A percentile compares a stretch with the other conserved stretches of the same genome.
These are phyloP conservation scores for Limnanthes douglasii DNA, from an alignment of 345 rosid species.

Conservation along the genomic window DNA sequence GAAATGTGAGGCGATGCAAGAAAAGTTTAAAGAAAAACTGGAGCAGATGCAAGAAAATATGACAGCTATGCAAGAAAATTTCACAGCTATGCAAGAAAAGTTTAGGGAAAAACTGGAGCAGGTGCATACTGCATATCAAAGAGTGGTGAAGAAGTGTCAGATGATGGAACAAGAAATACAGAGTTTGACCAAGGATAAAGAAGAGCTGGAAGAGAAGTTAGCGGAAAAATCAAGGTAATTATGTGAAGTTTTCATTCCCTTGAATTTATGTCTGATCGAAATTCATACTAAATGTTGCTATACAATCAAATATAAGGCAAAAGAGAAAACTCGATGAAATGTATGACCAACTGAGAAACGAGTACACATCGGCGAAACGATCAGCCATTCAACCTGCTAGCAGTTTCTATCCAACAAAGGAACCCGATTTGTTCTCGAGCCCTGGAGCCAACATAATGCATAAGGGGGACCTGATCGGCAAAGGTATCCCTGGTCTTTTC, in stretches of 20 bases:
- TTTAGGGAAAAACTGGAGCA: slow-evolving; percentile 64
- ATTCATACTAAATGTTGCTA: background rate
- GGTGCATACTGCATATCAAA: slow-evolving; percentile 59
- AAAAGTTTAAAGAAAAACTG: slow-evolving; percentile 56
- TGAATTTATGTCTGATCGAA: background rate
- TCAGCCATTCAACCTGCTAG: slow-evolving; percentile 44
- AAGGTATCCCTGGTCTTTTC: slow-evolving; percentile 27
- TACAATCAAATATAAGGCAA: slow-evolving; percentile 23
- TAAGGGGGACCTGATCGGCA: slow-evolving; percentile 24
- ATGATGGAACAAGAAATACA: slow-evolving; percentile 61
- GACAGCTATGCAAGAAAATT: too few species aligned
- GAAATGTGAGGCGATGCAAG: slow-evolving; percentile 62
- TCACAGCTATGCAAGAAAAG: slow-evolving; percentile 51
- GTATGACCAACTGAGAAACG: slow-evolving; percentile 57
- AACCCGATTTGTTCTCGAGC: slow-evolving; percentile 35
- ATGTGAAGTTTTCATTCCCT: background rate
- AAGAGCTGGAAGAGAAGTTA: slow-evolving; percentile 62
- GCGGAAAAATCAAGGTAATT: slow-evolving; percentile 57
- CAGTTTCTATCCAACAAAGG: slow-evolving; percentile 36
- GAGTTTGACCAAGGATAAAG: slow-evolving; percentile 55
- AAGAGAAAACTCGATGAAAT: slow-evolving; percentile 76
- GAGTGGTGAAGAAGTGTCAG: slow-evolving; percentile 51
- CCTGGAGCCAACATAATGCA: slow-evolving; percentile 28
- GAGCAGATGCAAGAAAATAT: too few species aligned
- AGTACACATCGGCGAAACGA: slow-evolving; percentile 39